Evolutionary conservation across 306 rosid species (phyloP), one percentile per base, ranked within the genome.

Genomic region (Urtica urens): DNA sequence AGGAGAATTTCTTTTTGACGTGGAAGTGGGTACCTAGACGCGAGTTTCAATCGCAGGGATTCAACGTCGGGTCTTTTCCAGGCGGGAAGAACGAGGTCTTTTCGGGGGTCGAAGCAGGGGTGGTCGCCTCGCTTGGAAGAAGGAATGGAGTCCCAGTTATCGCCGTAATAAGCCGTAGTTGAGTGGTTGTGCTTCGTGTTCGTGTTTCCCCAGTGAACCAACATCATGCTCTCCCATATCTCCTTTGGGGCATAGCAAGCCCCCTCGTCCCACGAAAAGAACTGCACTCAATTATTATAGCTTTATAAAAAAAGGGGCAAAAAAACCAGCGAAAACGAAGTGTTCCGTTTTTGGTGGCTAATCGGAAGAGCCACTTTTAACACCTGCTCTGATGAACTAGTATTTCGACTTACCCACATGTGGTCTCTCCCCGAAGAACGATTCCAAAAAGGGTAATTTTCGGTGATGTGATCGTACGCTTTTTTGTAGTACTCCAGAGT

Each of bases 171-270:
- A 24, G 99, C 95, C 53, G 99, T 90, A 18, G 99, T 90, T 67
- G 99, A 90, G 65, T 77, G 79, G 57, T 81, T 81, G 26, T 90
- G 92, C 70, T 90, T 90, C 13, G 84, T 45, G 52, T 90, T 90
- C 50, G 95, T 85, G 72, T 90, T 90, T 61, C 99, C 99, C 99
- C 99, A 90, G 66, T 90, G 99, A 56, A 81, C 95, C 73, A 90
- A 62, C 99, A 90, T 85, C 85, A 79, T 84, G 74, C 99, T 90
- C 69, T 63, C 75, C 95, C 99, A 84, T 74, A 90, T 90, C 76
- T 90, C 99, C 79, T 90, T 90, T 10, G 99, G 99, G 47, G 99
- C 95, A 79, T 85, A 90, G 78, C 99, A 90, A 60, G 99, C 95
- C 64, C 99, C 95, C 79, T 90, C 99, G 71, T 90, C 99, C 99